Conservation (phyloP, 1,284 basidiomycete species). For the Puccinia horiana region DNA sequence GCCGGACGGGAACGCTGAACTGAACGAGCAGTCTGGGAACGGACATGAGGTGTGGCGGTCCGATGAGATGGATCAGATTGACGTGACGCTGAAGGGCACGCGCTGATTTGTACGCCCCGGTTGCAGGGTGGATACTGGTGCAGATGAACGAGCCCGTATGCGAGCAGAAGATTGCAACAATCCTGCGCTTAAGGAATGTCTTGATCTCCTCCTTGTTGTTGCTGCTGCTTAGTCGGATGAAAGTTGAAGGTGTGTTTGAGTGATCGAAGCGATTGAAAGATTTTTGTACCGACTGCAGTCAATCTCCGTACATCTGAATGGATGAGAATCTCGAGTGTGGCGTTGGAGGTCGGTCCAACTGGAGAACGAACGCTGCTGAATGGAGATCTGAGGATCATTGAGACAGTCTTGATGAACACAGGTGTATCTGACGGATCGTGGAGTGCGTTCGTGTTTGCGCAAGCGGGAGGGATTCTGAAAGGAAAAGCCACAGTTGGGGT, state of each 20-base stretch:
- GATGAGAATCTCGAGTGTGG: slow-evolving; percentile 27
- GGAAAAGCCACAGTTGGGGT: slow-evolving; percentile 72
- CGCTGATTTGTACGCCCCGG: slow-evolving; percentile 31
- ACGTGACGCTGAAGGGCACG: slow-evolving; percentile 36
- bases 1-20: neutral
- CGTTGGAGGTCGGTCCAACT: slow-evolving; percentile 43
- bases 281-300: slow-evolving; percentile 16
- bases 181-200: neutral
- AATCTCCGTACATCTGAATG: slow-evolving; percentile 8
- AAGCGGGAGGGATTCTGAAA: slow-evolving; percentile 79
- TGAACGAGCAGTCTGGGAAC: slow-evolving; percentile 2
- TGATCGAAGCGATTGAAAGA: slow-evolving; percentile 29
- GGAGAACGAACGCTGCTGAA: slow-evolving; percentile 27
- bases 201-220: neutral
- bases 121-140: neutral
- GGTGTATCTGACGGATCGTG: slow-evolving; percentile 61
- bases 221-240: slow-evolving; percentile 1
- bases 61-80: slow-evolving; percentile 19
- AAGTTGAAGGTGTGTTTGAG: slow-evolving; percentile 16
- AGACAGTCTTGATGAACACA: slow-evolving; percentile 41
- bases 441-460: slow-evolving; percentile 71
- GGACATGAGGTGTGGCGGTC: slow-evolving; percentile 26
- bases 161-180: neutral
- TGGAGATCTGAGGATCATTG: neutral
- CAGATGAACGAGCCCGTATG: slow-evolving; percentile 17